Conservation (phyloP, 495 filamentous ascomycete species). For the Penicillium diatomitis region DNA sequence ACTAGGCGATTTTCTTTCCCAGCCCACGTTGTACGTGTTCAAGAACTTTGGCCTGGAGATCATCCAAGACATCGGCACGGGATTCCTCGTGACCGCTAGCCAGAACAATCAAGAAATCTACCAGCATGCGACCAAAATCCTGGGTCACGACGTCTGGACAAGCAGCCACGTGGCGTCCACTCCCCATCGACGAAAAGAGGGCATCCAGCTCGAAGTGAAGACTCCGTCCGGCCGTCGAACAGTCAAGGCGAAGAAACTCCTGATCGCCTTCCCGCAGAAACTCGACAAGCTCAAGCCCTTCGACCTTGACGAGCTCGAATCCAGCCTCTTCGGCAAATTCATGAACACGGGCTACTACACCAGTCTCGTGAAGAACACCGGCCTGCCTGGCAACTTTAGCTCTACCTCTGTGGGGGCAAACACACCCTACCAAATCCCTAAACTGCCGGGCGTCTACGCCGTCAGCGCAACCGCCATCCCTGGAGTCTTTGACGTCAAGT, state of each 20-base stretch:
- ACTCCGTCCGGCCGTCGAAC: slow-evolving; percentile 24
- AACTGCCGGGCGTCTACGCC: slow-evolving; percentile 16
- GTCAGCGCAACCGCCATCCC: slow-evolving; percentile 12
- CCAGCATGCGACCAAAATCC: slow-evolving; percentile 17
- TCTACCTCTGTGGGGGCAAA: slow-evolving; percentile 2
- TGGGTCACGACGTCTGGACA: slow-evolving; percentile 24
- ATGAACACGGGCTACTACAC: slow-evolving; percentile 34
- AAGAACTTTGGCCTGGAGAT: slow-evolving; percentile 16
- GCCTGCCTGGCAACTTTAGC: slow-evolving; percentile 19
- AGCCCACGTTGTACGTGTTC: slow-evolving; percentile 20
- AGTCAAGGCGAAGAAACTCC: slow-evolving; percentile 36
- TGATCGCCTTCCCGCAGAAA: slow-evolving; percentile 37
- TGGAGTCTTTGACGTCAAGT: slow-evolving; percentile 12
- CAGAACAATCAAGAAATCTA: slow-evolving; percentile 37
- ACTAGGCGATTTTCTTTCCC: slow-evolving; percentile 29
- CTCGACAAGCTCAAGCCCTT: slow-evolving; percentile 24
- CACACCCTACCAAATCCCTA: slow-evolving; percentile 19
- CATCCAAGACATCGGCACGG: slow-evolving; percentile 8
- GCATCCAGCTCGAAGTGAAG: slow-evolving; percentile 23
- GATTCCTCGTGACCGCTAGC: slow-evolving; percentile 14
- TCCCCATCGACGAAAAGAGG: slow-evolving; percentile 11
- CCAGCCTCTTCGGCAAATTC: slow-evolving; percentile 23
- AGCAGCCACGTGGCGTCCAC: slow-evolving; percentile 19
- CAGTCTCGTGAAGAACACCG: slow-evolving; percentile 31
- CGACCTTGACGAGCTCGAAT: slow-evolving; percentile 27